A percentile compares a stretch with the other conserved stretches of the same genome.
These are phyloP conservation scores for Tardiomyces depauwii DNA, from an alignment of 1,139 yeast genomes.

Conservation along the genomic window DNA sequence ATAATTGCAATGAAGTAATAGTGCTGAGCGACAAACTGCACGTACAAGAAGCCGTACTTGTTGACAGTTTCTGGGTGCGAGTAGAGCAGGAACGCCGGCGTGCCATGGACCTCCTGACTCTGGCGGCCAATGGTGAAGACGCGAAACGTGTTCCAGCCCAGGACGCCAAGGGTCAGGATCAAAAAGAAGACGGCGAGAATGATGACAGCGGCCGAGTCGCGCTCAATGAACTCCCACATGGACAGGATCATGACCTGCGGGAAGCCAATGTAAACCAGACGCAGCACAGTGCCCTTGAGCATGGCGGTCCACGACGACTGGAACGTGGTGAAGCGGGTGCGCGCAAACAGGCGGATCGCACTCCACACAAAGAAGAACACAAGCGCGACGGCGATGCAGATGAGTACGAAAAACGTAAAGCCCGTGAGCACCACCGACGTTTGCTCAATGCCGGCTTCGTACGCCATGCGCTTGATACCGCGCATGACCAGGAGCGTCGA, in stretches of 20 bases:
- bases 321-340: constrained; percentile 32
- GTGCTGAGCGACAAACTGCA: constrained; percentile 74
- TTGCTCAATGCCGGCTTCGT: constrained; percentile 69
- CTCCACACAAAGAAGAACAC: constrained; percentile 13
- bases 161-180: constrained; percentile 42
- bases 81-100: constrained; percentile 81
- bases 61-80: constrained; percentile 74
- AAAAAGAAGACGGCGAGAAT: constrained; percentile 70
- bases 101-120: constrained; percentile 61
- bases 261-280: constrained; percentile 42
- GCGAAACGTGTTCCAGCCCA: constrained; percentile 62
- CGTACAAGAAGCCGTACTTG: constrained; percentile 84
- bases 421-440: constrained; percentile 80
- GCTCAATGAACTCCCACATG: constrained; percentile 79
- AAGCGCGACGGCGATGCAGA: constrained; percentile 28
- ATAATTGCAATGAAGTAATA: constrained; percentile 68
- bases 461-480: constrained; percentile 92
- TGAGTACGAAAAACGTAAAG: constrained; percentile 71
- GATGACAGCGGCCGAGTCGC: constrained; percentile 78
- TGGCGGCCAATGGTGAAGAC: constrained; percentile 60
- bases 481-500: constrained; percentile 42
- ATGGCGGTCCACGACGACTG: constrained; percentile 67
- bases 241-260: constrained; percentile 76
- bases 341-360: neutral
- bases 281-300: constrained; percentile 78